Base-by-base conservation (phyloP, 2,329 filamentous ascomycete genomes). In the Apiospora malaysiana region DNA sequence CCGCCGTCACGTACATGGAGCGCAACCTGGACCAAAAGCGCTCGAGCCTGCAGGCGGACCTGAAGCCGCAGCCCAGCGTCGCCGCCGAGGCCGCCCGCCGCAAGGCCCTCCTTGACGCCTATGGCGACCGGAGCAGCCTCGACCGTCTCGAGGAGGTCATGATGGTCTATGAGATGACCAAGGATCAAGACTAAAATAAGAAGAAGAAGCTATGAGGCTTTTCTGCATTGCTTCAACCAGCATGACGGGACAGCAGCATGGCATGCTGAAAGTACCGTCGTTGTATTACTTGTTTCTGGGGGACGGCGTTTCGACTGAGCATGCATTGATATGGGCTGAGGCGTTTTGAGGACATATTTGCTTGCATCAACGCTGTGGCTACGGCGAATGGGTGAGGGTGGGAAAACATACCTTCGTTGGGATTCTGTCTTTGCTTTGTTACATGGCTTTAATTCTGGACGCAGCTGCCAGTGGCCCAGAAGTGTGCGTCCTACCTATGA, bases 71-170 rank as follows among this genome's bases (percentile, higher is more conserved):
- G 18, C 18, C 66, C n/a, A 21, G 37, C 23, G 37, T 37, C 37
- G 42, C 42, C 27, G 63, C 27, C 27, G 66, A 71, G 45, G 66
- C 43, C n/a, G 18, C 66, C 46, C 56, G 56, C 18, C 67, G 70
- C 32, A 71, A 68, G 46, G 40, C 37, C 49, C 49, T 71, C 10
- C 49, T 69, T n/a, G 70, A 71, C 32, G 70, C 70, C 47, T 71
- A 71, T 37, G 70, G 70, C 46, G 70, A 71, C 37, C 70, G 70
- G 18, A 42, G 63, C 25, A 71, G 70, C n/a, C n/a, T 71, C 42
- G 70, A 71, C 18, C 63, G 66, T 25, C 70, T 71, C 49, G 66
- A 56, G 12, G 70, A 71, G 40, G 70, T 71, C 25, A 71, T 67
- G 66, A 68, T 59, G 32, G 63, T 71, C 42, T 71, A 71, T 27